Evolutionary conservation across 805 yeast genomes (phyloP), one percentile per base, ranked within the genome.

Genomic region (Kodamaea sagamina): DNA sequence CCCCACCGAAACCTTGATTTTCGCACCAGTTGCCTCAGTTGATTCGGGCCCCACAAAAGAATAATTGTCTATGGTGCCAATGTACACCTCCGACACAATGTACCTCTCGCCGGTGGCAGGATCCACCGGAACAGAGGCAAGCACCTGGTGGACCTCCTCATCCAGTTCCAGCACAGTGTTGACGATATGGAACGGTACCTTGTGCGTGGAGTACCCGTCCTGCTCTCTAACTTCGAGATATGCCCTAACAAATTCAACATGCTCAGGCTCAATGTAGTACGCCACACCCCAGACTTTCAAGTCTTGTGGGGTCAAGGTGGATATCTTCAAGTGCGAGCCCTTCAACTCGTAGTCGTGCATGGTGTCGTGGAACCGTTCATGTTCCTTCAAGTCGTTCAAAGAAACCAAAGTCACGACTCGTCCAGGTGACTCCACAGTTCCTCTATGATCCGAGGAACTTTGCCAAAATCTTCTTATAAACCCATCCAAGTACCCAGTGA

Each of bases 381-480:
- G 68, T 2, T 53, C 41, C 18, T 75, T 58, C 12, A 85, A 71
- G 44, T 79, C 81, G 6, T 75, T 74, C 35, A 77, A 67, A 7
- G 89, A 77, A 1, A 90, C 71, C 36, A 90, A 67, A 0, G 97
- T 90, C 7, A 79, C 96, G 1, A 90, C 97, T 25, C 97, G 65
- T 0, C 98, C 98, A 1, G 95, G 96, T n/a, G 65, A 59, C 44
- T 79, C 86, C 0, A 88, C 89, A 0, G 95, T 85, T 1, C 97
- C 97, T 41, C 97, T 67, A 61, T 92, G 96, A 60, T 90, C 97
- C 17, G 83, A 79, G 8, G 93, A 84, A 26, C 87, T 77, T 62
- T 90, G 97, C 97, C 97, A 90, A 58, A 90, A 90, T 35, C 96
- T 67, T 15, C 98, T 73, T 1, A 83, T 78, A 52, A 71, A 89